phyloP scores from a whole-genome alignment of 805 yeast species.

The Allodekkera sacchari region DNA sequence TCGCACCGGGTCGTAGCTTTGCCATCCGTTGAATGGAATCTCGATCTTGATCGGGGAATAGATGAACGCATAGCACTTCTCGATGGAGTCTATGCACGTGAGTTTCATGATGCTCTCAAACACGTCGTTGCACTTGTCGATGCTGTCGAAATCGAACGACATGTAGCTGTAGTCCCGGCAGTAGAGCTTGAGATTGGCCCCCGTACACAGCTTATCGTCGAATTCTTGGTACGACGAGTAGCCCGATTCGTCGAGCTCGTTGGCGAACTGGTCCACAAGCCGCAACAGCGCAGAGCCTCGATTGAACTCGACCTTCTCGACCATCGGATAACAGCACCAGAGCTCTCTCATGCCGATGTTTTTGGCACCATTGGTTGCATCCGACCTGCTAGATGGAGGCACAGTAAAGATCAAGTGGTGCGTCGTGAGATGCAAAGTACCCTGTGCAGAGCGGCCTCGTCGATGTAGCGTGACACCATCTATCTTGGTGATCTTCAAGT shows the following conservation, averaged over 20 bases:
- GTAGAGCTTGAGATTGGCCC: conserved; percentile 56
- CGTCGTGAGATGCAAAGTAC: conserved; percentile 61
- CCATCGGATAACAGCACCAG: conserved; percentile 89
- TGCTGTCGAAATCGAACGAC: conserved; percentile 63
- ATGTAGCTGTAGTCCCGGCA: conserved; percentile 83
- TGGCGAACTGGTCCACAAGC: no score
- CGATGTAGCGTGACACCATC: conserved; percentile 40
- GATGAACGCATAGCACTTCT: conserved; percentile 70
- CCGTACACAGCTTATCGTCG: conserved; percentile 12
- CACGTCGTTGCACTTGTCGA: conserved; percentile 56
- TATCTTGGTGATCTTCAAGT: conserved; percentile 44
- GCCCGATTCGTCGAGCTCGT: conserved; percentile 2
- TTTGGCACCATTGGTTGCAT: not conserved
- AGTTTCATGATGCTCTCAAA: conserved; percentile 63
- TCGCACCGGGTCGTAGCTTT: conserved; percentile 44
- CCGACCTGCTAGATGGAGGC: conserved; percentile 7
- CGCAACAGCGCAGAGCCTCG: conserved; percentile 39
- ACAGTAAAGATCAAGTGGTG: conserved; percentile 65
- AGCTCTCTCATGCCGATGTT: conserved; percentile 45
- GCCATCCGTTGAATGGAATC: conserved; percentile 61
- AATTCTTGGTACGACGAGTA: conserved; percentile 14
- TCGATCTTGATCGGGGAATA: conserved; percentile 75
- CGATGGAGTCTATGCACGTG: conserved; percentile 44
- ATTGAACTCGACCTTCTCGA: conserved; percentile 51
- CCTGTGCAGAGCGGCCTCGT: conserved; percentile 47